Percentiles rank a stretch among this genome's conserved stretches.
Evolutionary conservation across 2,329 filamentous ascomycete genomes (phyloP).

Genomic region (Fusarium poae): DNA sequence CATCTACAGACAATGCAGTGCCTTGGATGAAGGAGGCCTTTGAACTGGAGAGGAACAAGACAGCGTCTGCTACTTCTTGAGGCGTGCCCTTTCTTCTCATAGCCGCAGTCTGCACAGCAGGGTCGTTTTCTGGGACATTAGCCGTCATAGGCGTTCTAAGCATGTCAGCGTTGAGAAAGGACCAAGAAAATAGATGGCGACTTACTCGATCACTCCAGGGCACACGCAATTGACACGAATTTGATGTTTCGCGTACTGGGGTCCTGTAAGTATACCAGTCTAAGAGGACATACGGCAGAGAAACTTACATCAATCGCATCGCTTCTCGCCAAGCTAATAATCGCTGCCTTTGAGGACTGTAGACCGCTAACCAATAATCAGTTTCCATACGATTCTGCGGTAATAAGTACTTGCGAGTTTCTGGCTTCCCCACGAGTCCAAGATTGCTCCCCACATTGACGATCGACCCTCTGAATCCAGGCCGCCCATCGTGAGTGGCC

Average conservation of each 20-base stretch:
- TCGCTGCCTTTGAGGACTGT: slow-evolving; percentile 60
- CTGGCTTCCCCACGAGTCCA: slow-evolving; percentile 57
- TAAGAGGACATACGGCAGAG: accelerated
- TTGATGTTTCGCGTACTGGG: slow-evolving; percentile 53
- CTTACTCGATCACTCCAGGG: too few relatives aligned
- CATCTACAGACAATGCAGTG: slow-evolving; percentile 44
- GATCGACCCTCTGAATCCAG: slow-evolving; percentile 55
- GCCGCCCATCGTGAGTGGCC: slow-evolving; percentile 59
- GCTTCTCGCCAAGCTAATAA: slow-evolving; percentile 59
- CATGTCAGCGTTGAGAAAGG: too few relatives aligned
- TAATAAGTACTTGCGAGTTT: slow-evolving; percentile 59
- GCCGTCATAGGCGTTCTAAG: too few relatives aligned
- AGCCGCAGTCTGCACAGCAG: too few relatives aligned
- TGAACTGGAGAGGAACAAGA: too few relatives aligned
- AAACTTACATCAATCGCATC: slow-evolving; percentile 60
- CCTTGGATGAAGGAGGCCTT: too few relatives aligned
- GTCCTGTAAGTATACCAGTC: background rate
- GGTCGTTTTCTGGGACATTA: too few relatives aligned
- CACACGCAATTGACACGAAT: too few relatives aligned
- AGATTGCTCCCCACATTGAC: slow-evolving; percentile 62
- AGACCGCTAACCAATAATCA: slow-evolving; percentile 50
- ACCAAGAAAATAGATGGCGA: too few relatives aligned
- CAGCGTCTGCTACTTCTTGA: too few relatives aligned
- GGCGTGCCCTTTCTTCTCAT: too few relatives aligned
- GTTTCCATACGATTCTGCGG: too few relatives aligned